Percentiles rank a stretch among this genome's conserved stretches.
Conservation (phyloP, 108 stramenopile genomes). For the Tribonema minus region DNA sequence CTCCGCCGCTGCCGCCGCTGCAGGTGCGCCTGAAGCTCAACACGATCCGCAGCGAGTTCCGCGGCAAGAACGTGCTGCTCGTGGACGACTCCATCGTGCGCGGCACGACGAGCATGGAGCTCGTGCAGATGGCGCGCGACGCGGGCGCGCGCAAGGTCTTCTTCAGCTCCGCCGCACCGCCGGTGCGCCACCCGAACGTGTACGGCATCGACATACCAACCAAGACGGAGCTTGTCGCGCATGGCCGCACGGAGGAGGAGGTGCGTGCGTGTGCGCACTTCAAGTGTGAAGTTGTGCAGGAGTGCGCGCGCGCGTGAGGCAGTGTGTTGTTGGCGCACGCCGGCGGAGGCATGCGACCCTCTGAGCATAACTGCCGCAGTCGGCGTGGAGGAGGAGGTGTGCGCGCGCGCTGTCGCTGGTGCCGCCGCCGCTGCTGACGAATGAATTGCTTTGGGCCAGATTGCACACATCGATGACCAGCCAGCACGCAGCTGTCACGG, state of each 20-base stretch:
- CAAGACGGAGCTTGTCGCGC: conserved; percentile 85
- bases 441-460: too few relatives aligned
- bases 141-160: conserved; percentile 91
- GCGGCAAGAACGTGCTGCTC: conserved; percentile 74
- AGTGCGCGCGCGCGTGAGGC: not conserved
- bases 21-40: conserved; percentile 80
- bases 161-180: conserved; percentile 84
- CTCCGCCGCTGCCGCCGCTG: not conserved
- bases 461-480: too few relatives aligned
- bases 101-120: conserved; percentile 92
- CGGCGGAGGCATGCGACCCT: not conserved
- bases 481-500: too few relatives aligned
- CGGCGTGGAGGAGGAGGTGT: not conserved
- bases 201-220: conserved; percentile 99
- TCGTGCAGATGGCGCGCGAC: conserved; percentile 96
- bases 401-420: not conserved
- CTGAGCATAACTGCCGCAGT: not conserved
- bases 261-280: conserved; percentile 36
- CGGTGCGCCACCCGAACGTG: conserved; percentile 96
- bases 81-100: conserved; percentile 97
- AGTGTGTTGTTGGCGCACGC: not conserved
- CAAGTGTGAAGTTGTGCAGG: not conserved
- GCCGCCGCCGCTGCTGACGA: not conserved
- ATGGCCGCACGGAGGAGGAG: conserved; percentile 74
- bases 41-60: conserved; percentile 72